Base-by-base conservation (phyloP, 2,329 filamentous ascomycete genomes). In the Lomentospora prolificans region DNA sequence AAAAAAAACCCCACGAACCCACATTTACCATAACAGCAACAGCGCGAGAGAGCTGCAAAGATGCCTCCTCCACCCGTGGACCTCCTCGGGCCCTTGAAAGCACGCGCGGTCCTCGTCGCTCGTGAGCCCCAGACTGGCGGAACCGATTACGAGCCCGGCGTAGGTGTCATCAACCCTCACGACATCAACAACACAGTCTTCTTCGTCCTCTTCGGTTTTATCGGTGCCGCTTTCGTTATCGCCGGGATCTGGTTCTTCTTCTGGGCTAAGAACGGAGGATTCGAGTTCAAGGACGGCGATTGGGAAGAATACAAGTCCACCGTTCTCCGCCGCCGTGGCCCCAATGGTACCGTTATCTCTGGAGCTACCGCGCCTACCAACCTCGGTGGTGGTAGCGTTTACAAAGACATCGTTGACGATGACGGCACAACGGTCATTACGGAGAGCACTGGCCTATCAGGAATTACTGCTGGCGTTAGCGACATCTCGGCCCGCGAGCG, bases 271-370 rank as follows among this genome's bases (percentile, higher is more conserved):
- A 96, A 97, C 64, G 94, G 94, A 59, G 94, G 94, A 12, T 96
- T 97, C 74, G 75, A 87, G 60, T 97, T 90, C 78, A 80, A 80
- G 50, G 75, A 95, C 60, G 78, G 82, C 33, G 94, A 99, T 71
- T 99, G 94, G 92, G 92, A 97, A 4, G 94, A 99, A 66, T 99
- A 99, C 81, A 97, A 97, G 69, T 86, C 87, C 1, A 96, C 92
- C 0, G 94, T 99, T 2, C 72, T 99, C 50, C 82, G 94, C 44
- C 87, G 91, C 55, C 90, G 87, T 65, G 91, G 90, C 0, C 90
- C 91, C 4, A 91, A 96, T 70, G 92, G 92, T 41, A 91, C 87
- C 48, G 84, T 92, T 1, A 76, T 96, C 3, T 87, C 84, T 56
- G 89, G 89, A 55, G 91, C 88, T 0, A 96, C 90, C 1, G 82